Conservation (phyloP, 2,329 filamentous ascomycete species). For the Phyllachora maydis region DNA sequence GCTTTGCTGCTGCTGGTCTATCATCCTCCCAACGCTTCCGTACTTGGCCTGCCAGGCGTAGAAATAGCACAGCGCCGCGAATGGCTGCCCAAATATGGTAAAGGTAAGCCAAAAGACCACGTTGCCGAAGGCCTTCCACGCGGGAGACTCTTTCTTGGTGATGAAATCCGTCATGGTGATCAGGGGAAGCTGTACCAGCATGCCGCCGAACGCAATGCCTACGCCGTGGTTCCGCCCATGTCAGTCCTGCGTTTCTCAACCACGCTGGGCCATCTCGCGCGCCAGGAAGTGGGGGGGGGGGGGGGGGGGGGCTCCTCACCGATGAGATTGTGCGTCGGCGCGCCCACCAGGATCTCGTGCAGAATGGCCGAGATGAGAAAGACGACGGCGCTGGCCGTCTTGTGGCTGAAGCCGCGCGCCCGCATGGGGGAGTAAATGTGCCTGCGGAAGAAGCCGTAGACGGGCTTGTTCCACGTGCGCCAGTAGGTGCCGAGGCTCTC, state of each 20-base stretch:
- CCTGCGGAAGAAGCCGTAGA: constrained; percentile 89
- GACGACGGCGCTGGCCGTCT: constrained; percentile 54
- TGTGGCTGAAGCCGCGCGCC: constrained; percentile 58
- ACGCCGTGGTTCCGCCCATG: constrained; percentile 4
- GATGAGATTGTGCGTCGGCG: constrained; percentile 86
- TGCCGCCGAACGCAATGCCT: constrained; percentile 84
- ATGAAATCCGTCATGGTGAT: constrained; percentile 64
- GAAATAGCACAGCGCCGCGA: constrained; percentile 85
- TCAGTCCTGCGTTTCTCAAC: no score
- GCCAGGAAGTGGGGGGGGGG: neutral
- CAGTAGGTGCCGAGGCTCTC: constrained; percentile 74
- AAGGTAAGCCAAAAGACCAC: constrained; percentile 94
- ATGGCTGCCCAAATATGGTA: constrained; percentile 82
- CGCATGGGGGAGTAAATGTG: constrained; percentile 83
- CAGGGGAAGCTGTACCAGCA: constrained; percentile 82
- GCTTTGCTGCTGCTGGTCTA: no score
- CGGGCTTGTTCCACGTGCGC: constrained; percentile 94
- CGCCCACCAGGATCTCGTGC: constrained; percentile 80
- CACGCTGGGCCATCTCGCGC: neutral
- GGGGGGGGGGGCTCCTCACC: constrained; percentile 38
- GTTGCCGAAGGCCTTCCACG: constrained; percentile 69
- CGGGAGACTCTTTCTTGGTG: constrained; percentile 55
- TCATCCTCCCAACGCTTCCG: constrained; percentile 60
- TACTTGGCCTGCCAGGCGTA: constrained; percentile 99
- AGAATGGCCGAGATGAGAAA: constrained; percentile 78